A percentile compares a stretch with the other conserved stretches of the same genome.
These are phyloP conservation scores for Dioscorea alata DNA, from an alignment of 106 monocot species.

Conservation along the genomic window DNA sequence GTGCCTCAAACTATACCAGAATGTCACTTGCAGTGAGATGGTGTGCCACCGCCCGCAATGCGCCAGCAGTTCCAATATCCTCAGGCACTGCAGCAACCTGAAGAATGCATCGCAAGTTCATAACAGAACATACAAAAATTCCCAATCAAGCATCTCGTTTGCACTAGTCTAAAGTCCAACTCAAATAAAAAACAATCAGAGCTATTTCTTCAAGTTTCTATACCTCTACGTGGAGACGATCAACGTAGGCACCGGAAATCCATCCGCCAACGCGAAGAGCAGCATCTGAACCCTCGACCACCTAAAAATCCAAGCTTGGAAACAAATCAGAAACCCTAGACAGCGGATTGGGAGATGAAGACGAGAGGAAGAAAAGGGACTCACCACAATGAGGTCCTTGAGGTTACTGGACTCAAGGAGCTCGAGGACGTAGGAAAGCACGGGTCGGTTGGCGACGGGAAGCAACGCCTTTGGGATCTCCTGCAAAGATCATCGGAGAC, in stretches of 20 bases:
- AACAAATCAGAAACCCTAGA: not conserved
- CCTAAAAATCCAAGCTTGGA: conserved; percentile 24
- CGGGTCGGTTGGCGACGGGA: conserved; percentile 91
- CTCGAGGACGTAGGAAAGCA: conserved; percentile 92
- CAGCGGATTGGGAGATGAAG: not conserved
- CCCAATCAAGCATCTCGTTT: too few relatives aligned
- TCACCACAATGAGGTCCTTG: conserved; percentile 80
- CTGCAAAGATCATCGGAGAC: conserved; percentile 23
- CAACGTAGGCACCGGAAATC: conserved; percentile 76
- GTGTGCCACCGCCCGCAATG: conserved; percentile 61
- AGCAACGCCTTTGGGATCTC: conserved; percentile 86
- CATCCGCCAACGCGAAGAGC: conserved; percentile 59
- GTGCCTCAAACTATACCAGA: conserved; percentile 36
- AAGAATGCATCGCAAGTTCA: conserved; percentile 1
- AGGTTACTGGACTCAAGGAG: conserved; percentile 88
- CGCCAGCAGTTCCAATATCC: conserved; percentile 90
- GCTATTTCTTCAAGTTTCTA: too few relatives aligned
- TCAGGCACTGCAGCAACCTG: conserved; percentile 83
- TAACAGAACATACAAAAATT: too few relatives aligned
- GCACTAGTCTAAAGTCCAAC: too few relatives aligned
- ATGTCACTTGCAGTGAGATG: conserved; percentile 76
- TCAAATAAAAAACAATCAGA: too few relatives aligned
- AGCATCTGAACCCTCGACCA: conserved; percentile 70
- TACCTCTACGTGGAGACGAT: conserved; percentile 88
- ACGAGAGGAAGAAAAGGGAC: not conserved